Percentiles rank a stretch among this genome's conserved stretches.
Conservation (phyloP, 2,329 filamentous ascomycete genomes). For the Calonectria leucothoes region DNA sequence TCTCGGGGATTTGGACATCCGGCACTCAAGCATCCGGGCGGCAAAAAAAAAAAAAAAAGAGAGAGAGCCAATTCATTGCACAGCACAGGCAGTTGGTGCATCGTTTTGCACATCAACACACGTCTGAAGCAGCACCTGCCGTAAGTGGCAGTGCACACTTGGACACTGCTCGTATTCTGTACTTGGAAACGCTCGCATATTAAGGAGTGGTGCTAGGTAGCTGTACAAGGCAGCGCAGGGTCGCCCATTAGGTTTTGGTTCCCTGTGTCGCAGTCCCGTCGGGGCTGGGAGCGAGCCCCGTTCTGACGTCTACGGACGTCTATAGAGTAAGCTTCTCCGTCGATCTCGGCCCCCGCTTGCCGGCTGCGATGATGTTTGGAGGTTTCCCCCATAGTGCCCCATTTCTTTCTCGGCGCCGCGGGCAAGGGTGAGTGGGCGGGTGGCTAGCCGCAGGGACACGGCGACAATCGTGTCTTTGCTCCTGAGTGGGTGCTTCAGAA, state of each 20-base stretch:
- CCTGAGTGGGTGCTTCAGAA: background rate
- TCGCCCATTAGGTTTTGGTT: background rate
- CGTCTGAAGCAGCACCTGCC: background rate
- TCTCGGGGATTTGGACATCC: background rate
- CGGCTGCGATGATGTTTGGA: background rate
- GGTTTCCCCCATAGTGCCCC: background rate
- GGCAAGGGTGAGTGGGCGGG: background rate
- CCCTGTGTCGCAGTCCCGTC: background rate
- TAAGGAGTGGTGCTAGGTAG: background rate
- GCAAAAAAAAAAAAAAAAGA: too few relatives aligned
- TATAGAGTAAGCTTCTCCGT: background rate
- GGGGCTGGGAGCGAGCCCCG: background rate
- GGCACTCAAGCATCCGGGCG: background rate
- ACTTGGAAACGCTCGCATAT: background rate
- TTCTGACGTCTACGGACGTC: background rate
- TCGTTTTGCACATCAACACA: background rate
- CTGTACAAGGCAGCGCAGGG: background rate
- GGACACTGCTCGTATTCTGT: background rate
- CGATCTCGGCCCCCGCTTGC: conserved; percentile 6
- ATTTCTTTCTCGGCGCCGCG: background rate
- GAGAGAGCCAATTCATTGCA: background rate
- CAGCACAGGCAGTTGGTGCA: background rate
- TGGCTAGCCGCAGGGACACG: background rate
- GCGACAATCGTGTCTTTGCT: background rate
- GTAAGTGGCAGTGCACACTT: background rate